phyloP scores from a whole-genome alignment of 352 stramenopile species.

The Globisporangium barbulae region DNA sequence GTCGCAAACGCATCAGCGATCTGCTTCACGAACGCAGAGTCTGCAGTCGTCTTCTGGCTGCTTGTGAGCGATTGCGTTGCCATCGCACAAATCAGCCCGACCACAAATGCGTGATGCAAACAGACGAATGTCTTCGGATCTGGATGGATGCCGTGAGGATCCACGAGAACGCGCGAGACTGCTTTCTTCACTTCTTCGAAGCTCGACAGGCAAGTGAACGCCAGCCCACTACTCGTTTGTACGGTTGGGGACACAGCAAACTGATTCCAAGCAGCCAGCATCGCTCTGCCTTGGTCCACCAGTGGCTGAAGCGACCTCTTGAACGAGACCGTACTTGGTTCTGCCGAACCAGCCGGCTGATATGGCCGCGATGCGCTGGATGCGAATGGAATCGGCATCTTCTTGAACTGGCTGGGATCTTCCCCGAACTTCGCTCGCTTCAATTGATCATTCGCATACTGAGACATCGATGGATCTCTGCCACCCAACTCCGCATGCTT shows the following conservation, averaged over 20 bases:
- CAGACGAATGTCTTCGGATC: constrained; percentile 71
- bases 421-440: constrained; percentile 18
- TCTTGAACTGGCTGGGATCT: neutral
- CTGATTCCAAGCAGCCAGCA: constrained; percentile 77
- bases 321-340: constrained; percentile 24
- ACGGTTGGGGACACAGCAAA: constrained; percentile 50
- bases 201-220: constrained; percentile 61
- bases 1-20: constrained; percentile 74
- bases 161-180: constrained; percentile 55
- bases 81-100: constrained; percentile 77
- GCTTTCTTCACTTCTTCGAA: constrained; percentile 83
- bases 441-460: constrained; percentile 11
- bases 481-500: constrained; percentile 10
- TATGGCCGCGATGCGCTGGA: neutral
- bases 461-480: neutral
- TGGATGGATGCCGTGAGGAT: constrained; percentile 37
- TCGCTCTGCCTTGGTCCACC: constrained; percentile 58
- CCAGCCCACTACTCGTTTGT: constrained; percentile 52
- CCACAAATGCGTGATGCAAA: constrained; percentile 76
- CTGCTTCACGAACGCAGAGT: constrained; percentile 64
- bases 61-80: constrained; percentile 70
- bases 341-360: constrained; percentile 1
- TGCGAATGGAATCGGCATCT: neutral
- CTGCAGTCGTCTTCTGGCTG: constrained; percentile 48
- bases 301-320: constrained; percentile 60